Conservation (phyloP, 768 basidiomycete species). For the Lactarius trivialis region DNA sequence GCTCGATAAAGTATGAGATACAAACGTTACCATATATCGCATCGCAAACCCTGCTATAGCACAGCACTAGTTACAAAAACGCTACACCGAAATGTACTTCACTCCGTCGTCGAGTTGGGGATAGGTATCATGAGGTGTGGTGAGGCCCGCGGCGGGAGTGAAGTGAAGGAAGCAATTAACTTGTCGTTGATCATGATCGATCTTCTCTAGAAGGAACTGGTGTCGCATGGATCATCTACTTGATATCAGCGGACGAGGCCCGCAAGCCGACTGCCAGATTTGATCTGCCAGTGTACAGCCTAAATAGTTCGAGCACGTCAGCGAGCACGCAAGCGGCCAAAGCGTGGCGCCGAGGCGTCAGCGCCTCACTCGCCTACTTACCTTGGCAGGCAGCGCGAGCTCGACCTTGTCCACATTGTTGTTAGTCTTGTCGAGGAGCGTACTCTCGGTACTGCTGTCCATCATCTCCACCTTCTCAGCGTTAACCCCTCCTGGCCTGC, state of each 20-base stretch:
- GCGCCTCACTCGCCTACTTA: not conserved
- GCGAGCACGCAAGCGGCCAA: not conserved
- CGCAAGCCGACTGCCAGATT: conserved; percentile 11
- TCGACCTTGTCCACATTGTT: not conserved
- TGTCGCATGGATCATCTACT: not conserved
- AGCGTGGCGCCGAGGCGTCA: not conserved
- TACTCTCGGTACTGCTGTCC: not conserved
- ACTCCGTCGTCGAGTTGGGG: not conserved
- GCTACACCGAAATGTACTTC: not conserved
- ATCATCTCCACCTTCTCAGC: not conserved
- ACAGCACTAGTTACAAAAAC: conserved; percentile 5
- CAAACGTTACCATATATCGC: not conserved
- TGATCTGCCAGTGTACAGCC: conserved; percentile 9
- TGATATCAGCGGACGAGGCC: not conserved
- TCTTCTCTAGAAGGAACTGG: not conserved
- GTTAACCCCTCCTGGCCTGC: not conserved
- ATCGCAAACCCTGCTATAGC: not conserved
- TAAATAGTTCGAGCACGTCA: not conserved
- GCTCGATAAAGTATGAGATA: no score
- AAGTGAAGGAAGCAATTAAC: conserved; percentile 2
- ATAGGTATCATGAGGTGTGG: not conserved
- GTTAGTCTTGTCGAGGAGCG: conserved; percentile 1
- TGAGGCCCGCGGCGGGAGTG: not conserved
- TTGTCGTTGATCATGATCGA: not conserved
- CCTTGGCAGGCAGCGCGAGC: conserved; percentile 7